A percentile compares a stretch with the other conserved stretches of the same genome.
Conservation (phyloP, 177 flowering plant genomes). For the Telopea speciosissima region DNA sequence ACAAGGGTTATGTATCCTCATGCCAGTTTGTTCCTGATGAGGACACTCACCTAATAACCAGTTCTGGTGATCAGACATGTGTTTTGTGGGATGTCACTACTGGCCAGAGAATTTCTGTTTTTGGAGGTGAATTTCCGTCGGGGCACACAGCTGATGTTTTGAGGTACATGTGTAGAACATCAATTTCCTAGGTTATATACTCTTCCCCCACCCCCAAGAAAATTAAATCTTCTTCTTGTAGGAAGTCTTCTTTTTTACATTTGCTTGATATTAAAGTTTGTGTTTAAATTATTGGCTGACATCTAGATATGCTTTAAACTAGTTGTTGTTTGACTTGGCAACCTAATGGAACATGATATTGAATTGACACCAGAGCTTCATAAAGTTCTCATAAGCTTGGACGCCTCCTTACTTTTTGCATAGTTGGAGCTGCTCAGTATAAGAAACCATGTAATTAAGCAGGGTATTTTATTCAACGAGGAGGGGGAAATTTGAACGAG, state of each 20-base stretch:
- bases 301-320: background rate
- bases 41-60: constrained; percentile 72
- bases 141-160: constrained; percentile 88
- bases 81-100: constrained; percentile 92
- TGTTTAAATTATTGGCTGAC: background rate
- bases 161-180: constrained; percentile 48
- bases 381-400: background rate
- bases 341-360: background rate
- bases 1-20: constrained; percentile 86
- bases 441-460: too few relatives aligned
- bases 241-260: background rate
- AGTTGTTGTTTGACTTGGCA: background rate
- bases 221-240: background rate
- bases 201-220: background rate
- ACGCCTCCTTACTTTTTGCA: too few relatives aligned
- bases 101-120: constrained; percentile 76
- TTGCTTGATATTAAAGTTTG: background rate
- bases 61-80: constrained; percentile 95
- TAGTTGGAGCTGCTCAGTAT: too few relatives aligned
- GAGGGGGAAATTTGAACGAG: too few relatives aligned
- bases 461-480: too few relatives aligned
- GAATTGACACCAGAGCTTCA: background rate
- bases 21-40: constrained; percentile 92
- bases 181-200: background rate
- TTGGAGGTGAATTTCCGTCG: constrained; percentile 96